Base-by-base conservation (phyloP, 2,329 filamentous ascomycete genomes). In the Eutypa lata region DNA sequence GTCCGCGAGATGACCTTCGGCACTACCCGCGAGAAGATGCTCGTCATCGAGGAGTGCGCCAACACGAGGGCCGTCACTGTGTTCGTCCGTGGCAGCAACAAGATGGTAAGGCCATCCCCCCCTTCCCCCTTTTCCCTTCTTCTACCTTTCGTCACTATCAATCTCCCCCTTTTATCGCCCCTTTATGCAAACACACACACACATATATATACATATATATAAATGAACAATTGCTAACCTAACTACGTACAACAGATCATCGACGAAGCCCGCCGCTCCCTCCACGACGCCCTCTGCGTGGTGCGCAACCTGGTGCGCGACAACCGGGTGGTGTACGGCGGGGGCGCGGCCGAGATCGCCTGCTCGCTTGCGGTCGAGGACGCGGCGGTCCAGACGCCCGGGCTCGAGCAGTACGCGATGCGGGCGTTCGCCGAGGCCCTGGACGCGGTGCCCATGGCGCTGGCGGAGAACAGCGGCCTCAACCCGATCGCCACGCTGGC, bases 401-500 rank as follows among this genome's bases (percentile, higher is more conserved):
- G 94, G n/a, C 84, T 99, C 38, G 93, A 97, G 76, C 94, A 99
- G 75, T 99, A 99, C 73, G 92, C 93, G 60, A 99, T 99, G 93
- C 90, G 94, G 57, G 94, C 94, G 22, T 99, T 99, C 69, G 84
- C 94, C 56, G 93, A 97, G 73, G 95, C 94, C 5, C 84, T 99
- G 35, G 94, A 99, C 72, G 82, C 90, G 2, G 82, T 99, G 1
- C 94, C 94, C 33, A 94, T 99, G 91, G 91, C 94, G 2, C 81
- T 99, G 55, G 92, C 94, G 10, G 93, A 99, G 81, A 99, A 99
- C 81, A 96, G 90, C 62, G 94, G 94, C 57, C 79, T 97, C 57
- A 96, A 91, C 74, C 91, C 94, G 16, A 99, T 99, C 64, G 91
- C 97, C 66, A 96, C 93, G 7, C 82, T 99, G 52, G 93, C 94